phyloP scores from a whole-genome alignment of 1,284 basidiomycete species.

The Pisolithus thermaeus region DNA sequence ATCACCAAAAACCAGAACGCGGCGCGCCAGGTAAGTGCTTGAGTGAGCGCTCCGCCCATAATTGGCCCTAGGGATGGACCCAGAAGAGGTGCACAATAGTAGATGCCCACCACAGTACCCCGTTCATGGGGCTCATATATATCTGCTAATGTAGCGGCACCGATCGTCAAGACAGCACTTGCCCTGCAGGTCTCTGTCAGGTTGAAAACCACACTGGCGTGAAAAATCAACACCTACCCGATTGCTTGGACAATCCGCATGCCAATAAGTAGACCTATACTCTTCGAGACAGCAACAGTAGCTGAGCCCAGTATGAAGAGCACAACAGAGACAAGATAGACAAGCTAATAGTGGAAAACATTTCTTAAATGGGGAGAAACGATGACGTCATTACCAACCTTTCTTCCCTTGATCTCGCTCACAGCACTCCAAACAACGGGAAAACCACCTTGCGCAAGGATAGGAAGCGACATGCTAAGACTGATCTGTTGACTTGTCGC shows the following conservation, averaged over 20 bases:
- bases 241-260: constrained; percentile 66
- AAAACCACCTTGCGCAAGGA: constrained; percentile 64
- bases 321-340: constrained; percentile 60
- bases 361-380: not conserved
- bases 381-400: constrained; percentile 35
- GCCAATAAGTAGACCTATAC: constrained; percentile 65
- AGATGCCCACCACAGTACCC: constrained; percentile 78
- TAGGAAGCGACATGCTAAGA: constrained; percentile 71
- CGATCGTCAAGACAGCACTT: constrained; percentile 71
- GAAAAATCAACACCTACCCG: constrained; percentile 37
- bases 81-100: constrained; percentile 58
- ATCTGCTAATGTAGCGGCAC: constrained; percentile 79
- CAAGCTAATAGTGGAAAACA: constrained; percentile 36
- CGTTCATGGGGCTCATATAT: constrained; percentile 77
- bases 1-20: constrained; percentile 81
- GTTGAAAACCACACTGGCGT: not conserved
- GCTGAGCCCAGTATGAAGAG: constrained; percentile 61
- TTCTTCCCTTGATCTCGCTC: constrained; percentile 78
- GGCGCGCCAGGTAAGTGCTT: constrained; percentile 70
- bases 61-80: constrained; percentile 70
- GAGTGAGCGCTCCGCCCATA: constrained; percentile 63
- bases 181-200: constrained; percentile 38
- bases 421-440: constrained; percentile 70
- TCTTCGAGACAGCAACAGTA: constrained; percentile 57
- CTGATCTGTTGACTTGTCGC: constrained; percentile 69